phyloP scores from a whole-genome alignment of 805 yeast genomes.

The Teunomyces cretensis region DNA sequence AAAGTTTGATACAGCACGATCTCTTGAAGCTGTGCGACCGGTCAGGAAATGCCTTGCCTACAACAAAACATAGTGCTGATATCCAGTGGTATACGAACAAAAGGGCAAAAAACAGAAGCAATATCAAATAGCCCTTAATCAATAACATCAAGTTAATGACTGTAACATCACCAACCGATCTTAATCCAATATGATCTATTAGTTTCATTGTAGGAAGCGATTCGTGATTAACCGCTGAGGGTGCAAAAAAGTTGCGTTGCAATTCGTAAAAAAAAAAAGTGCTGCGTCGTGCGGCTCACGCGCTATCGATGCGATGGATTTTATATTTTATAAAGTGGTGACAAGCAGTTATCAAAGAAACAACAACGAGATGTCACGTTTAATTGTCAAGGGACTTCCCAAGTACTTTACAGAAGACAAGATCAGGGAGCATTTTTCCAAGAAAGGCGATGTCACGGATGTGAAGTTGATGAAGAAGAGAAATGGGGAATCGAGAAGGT shows the following conservation, averaged over 20 bases:
- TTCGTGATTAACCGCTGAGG: background rate
- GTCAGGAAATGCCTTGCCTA: slow-evolving; percentile 16
- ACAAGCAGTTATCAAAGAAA: background rate
- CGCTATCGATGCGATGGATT: slow-evolving; percentile 8
- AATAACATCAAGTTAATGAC: slow-evolving; percentile 5
- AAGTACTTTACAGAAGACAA: slow-evolving; percentile 72
- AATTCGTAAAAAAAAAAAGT: background rate
- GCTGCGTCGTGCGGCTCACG: slow-evolving; percentile 5
- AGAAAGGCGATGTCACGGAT: slow-evolving; percentile 75
- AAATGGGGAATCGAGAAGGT: slow-evolving; percentile 85
- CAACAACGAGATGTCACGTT: slow-evolving; percentile 64
- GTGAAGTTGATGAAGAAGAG: slow-evolving; percentile 78
- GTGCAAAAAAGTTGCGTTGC: background rate
- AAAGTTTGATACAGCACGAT: slow-evolving; percentile 19
- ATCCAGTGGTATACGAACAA: background rate
- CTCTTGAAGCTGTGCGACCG: slow-evolving; percentile 17
- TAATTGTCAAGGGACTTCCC: slow-evolving; percentile 90
- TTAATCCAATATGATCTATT: slow-evolving; percentile 29
- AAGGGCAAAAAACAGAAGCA: background rate
- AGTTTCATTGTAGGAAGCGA: slow-evolving; percentile 24
- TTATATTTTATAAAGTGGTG: background rate
- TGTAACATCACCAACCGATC: background rate
- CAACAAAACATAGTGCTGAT: background rate
- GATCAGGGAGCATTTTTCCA: slow-evolving; percentile 61
- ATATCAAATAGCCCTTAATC: background rate